Evolutionary conservation across 352 stramenopile species (phyloP), one percentile per base, ranked within the genome.

Genomic region (Phytophthora podocarpi): DNA sequence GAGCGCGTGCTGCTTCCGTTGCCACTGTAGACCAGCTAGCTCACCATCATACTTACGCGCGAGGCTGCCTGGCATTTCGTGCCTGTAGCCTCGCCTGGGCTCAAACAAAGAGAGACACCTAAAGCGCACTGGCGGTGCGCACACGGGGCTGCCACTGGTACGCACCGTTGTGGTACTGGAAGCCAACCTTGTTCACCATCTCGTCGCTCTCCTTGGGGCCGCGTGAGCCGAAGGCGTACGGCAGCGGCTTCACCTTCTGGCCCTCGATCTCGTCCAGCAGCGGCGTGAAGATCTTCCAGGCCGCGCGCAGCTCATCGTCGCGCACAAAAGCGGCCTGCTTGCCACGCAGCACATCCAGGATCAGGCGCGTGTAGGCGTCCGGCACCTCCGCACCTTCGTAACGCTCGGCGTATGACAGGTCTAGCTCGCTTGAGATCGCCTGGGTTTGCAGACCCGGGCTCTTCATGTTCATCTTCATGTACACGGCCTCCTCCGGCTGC

Each of bases 221-320:
- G 20, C 90, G 87, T 26, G 91, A 97, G 61, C 97, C 97, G 49
- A 96, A 96, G 37, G 84, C 70, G 75, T 99, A 99, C 23, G 80
- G 74, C 41, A 96, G 58, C n/a, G 97, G 96, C 52, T 85, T 78
- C 20, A 98, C 75, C 61, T 96, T 95, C 64, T 97, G 80, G 42
- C 50, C 48, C 54, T 99, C 97, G 60, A 99, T 98, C 64, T 93
- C 70, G 55, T 99, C 79, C n/a, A 99, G 80, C 32, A 99, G 70
- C 20, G 97, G 97, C 36, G 97, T 99, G 69, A 99, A 99, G 48
- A 99, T 98, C 68, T 98, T 92, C 97, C 98, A 99, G 40, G 93
- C 87, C 5, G 92, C 85, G 32, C 89, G 80, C 32, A 99, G 79
- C 80, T 99, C 98, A 66, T 99, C 98, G 54, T 97, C 90, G 21